Evolutionary conservation across 192 early-diverging fungal species (phyloP).

Genomic region (Backusella australiensis): DNA sequence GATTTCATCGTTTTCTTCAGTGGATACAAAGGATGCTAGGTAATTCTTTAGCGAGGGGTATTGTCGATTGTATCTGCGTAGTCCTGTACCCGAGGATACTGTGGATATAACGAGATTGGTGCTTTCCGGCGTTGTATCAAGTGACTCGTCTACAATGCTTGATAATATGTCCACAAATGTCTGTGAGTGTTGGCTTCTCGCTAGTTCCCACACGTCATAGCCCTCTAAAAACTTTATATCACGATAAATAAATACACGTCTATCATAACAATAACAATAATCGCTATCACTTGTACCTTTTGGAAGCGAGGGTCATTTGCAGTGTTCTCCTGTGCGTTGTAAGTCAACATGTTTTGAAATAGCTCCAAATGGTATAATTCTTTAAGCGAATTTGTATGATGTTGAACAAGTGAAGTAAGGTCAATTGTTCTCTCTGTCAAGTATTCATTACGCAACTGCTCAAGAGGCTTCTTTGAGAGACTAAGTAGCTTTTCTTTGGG

Average conservation of each 20-base stretch:
- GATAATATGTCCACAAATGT: slow-evolving; percentile 33
- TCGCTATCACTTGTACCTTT: slow-evolving; percentile 13
- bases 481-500: not conserved
- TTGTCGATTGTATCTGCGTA: slow-evolving; percentile 28
- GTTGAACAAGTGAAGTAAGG: slow-evolving; percentile 46
- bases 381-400: slow-evolving; percentile 51
- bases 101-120: not conserved
- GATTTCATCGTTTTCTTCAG: slow-evolving; percentile 55
- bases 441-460: slow-evolving; percentile 32
- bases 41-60: slow-evolving; percentile 42
- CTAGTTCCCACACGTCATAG: slow-evolving; percentile 48
- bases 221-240: slow-evolving; percentile 35
- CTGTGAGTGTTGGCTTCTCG: slow-evolving; percentile 42
- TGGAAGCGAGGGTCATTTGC: slow-evolving; percentile 56
- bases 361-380: slow-evolving; percentile 61
- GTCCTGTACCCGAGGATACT: slow-evolving; percentile 20
- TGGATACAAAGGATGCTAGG: slow-evolving; percentile 52
- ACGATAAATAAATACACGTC: not conserved
- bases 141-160: not conserved
- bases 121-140: not conserved
- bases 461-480: slow-evolving; percentile 44
- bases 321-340: slow-evolving; percentile 48
- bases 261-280: not conserved
- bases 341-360: slow-evolving; percentile 46
- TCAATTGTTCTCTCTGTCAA: slow-evolving; percentile 39